phyloP scores from a whole-genome alignment of 164 flowering plant species.

The Annona squamosa region DNA sequence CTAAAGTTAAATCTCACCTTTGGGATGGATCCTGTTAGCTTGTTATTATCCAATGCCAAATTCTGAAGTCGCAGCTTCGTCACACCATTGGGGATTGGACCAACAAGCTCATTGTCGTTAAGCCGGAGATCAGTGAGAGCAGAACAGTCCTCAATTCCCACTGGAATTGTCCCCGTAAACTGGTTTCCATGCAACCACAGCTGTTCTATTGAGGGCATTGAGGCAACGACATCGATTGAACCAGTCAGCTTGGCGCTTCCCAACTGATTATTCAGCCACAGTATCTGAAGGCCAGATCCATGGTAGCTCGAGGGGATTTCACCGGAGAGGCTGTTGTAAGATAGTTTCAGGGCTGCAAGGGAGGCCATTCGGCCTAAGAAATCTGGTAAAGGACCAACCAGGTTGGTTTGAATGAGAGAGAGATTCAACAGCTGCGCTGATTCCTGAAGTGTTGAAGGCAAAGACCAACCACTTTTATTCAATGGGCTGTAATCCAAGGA shows the following conservation, averaged over 20 bases:
- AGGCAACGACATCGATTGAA: constrained; percentile 42
- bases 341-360: constrained; percentile 35
- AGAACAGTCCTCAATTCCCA: constrained; percentile 36
- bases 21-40: constrained; percentile 57
- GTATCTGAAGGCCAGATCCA: constrained; percentile 37
- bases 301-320: constrained; percentile 51
- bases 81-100: constrained; percentile 51
- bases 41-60: constrained; percentile 51
- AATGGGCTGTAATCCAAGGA: constrained; percentile 68
- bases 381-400: constrained; percentile 59
- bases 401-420: constrained; percentile 33
- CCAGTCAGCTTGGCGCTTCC: constrained; percentile 47
- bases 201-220: constrained; percentile 40
- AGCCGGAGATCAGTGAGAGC: constrained; percentile 55
- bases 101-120: constrained; percentile 59
- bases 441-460: constrained; percentile 39
- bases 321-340: constrained; percentile 47
- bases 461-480: constrained; percentile 60
- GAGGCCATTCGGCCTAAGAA: constrained; percentile 50
- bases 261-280: constrained; percentile 67
- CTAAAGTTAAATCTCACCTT: constrained; percentile 30
- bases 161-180: constrained; percentile 69
- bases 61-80: constrained; percentile 31
- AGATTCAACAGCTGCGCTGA: constrained; percentile 52
- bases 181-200: constrained; percentile 77